These are phyloP conservation scores for Nemania sp. DNA, from an alignment of 2,329 filamentous ascomycete genomes.

Conservation along the genomic window DNA sequence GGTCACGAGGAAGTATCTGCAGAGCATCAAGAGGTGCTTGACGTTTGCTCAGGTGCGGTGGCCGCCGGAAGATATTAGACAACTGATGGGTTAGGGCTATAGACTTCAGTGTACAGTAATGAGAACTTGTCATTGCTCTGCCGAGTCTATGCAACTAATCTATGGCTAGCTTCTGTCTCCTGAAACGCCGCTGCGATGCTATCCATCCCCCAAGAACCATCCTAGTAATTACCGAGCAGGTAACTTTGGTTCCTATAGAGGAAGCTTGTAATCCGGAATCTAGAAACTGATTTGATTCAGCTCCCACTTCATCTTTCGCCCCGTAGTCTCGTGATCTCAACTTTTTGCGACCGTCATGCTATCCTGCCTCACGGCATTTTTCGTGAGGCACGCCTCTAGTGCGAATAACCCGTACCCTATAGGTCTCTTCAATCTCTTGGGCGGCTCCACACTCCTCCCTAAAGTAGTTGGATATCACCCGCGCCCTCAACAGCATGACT, in stretches of 20 bases:
- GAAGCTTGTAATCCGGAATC: too few species aligned
- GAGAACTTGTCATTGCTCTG: neutral
- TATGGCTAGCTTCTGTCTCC: neutral
- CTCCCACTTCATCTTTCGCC: neutral
- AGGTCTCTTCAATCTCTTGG: too few species aligned
- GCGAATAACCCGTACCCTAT: too few species aligned
- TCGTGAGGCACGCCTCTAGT: neutral
- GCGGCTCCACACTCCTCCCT: too few species aligned
- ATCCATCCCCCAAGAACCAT: neutral
- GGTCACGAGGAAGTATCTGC: conserved; percentile 89
- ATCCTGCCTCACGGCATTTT: neutral
- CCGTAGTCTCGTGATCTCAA: neutral
- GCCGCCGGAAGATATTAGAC: conserved; percentile 88
- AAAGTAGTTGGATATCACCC: too few species aligned
- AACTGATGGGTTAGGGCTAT: conserved; percentile 78
- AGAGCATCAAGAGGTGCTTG: conserved; percentile 95
- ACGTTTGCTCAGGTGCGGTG: conserved; percentile 97
- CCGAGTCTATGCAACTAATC: conserved; percentile 11
- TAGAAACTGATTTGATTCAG: too few species aligned
- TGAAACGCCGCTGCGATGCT: neutral
- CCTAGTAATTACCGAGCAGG: neutral
- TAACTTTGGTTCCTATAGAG: neutral
- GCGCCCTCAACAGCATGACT: conserved; percentile 16
- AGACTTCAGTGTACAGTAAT: neutral
- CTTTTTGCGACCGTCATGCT: neutral